Evolutionary conservation across 2,329 filamentous ascomycete genomes (phyloP), one percentile per base, ranked within the genome.

Genomic region (Aaosphaeria pasadenensis): DNA sequence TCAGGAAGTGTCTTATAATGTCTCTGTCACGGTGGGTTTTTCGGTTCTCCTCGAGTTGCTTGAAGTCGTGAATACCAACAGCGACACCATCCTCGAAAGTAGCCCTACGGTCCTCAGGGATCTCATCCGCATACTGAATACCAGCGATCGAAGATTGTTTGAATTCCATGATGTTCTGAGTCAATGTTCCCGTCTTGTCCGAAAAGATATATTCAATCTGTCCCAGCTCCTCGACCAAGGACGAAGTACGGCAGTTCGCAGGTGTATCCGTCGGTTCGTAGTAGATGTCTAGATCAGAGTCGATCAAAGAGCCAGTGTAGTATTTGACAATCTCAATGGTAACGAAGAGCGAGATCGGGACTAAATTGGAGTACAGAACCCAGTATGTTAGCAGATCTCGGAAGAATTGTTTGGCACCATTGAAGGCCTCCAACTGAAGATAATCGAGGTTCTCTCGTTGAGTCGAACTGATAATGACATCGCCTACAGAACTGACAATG

Each of bases 171-270:
- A 90, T 86, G 66, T 97, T 97, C 74, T 91, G 95, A n/a, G 92
- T 97, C 62, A 97, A 76, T 4, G 92, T 97, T 39, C 92, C 92
- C 1, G 92, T 97, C 77, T 97, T 97, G 77, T 97, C 92, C 0
- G 91, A 96, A 70, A 99, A 99, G 55, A 99, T 94, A 63, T 95
- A 99, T 65, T 97, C 94, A 40, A 99, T 95, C 81, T 97, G 96
- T 47, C 94, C 94, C 40, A 99, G 75, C 66, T 99, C 95, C 73
- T 99, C 94, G 7, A 99, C 94, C 66, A 99, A 77, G 57, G 91
- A 96, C 2, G 92, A 97, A 0, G 94, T 99, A 60, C 94, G 84
- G 72, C 94, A 99, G 56, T 94, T 95, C 5, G 94, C 91, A 9
- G 94, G 91, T 0, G 92, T 99, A 62, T 99, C 91, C 1, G 87